Evolutionary conservation across 371 early-diverging fungal genomes (phyloP).

Genomic region (Lichtheimia ornata): DNA sequence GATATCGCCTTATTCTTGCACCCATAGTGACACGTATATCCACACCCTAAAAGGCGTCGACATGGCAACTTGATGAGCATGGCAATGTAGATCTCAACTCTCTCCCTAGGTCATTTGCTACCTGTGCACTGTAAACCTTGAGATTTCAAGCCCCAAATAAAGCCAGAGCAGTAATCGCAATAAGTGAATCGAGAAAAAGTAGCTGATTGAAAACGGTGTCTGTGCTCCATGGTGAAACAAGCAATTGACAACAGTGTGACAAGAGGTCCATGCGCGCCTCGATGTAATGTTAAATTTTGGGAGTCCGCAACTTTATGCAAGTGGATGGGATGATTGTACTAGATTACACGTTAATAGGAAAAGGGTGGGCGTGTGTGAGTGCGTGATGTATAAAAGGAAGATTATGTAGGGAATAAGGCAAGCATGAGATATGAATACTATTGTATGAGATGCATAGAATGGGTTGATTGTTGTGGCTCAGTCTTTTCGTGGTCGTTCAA

Average conservation of each 20-base stretch:
- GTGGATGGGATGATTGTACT: too few species aligned
- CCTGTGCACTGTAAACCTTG: constrained; percentile 18
- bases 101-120: background rate
- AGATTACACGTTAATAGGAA: too few species aligned
- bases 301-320: too few species aligned
- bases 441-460: constrained; percentile 1
- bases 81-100: background rate
- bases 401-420: background rate
- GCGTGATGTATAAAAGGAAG: too few species aligned
- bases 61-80: background rate
- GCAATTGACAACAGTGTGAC: too few species aligned
- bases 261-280: too few species aligned
- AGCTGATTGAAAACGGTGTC: constrained; percentile 18
- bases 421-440: background rate
- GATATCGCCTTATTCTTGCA: constrained; percentile 7
- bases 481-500: background rate
- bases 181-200: constrained; percentile 22
- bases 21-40: constrained; percentile 14
- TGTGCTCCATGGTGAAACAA: constrained; percentile 6
- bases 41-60: constrained; percentile 8
- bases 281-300: too few species aligned
- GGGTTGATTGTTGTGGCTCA: background rate
- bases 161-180: constrained; percentile 22
- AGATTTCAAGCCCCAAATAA: constrained; percentile 24
- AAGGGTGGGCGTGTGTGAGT: too few species aligned